Conservation (phyloP, 352 stramenopile genomes). For the Globisporangium megalacanthum region DNA sequence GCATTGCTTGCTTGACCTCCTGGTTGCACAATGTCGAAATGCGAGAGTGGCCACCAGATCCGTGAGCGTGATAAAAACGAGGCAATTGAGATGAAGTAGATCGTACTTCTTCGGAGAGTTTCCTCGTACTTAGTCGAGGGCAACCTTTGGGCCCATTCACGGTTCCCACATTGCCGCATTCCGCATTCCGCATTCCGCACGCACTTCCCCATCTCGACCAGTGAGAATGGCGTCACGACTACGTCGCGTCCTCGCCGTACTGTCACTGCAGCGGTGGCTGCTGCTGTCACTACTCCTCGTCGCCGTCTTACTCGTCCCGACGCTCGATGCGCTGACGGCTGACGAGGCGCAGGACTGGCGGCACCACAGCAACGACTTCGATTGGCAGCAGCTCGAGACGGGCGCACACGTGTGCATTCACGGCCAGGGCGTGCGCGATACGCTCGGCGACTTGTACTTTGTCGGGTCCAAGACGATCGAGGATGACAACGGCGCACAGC, state of each 20-base stretch:
- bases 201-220: too few species aligned
- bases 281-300: background rate
- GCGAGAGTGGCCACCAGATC: too few species aligned
- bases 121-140: too few species aligned
- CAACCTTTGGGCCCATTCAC: too few species aligned
- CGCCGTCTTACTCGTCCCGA: background rate
- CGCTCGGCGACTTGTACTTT: constrained; percentile 50
- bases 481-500: constrained; percentile 17
- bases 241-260: too few species aligned
- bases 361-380: constrained; percentile 28
- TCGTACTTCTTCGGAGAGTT: too few species aligned
- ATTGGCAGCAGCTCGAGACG: constrained; percentile 44
- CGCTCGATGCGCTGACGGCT: constrained; percentile 10
- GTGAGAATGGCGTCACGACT: too few species aligned
- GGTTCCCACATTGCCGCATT: too few species aligned
- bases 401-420: constrained; percentile 31
- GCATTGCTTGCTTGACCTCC: background rate
- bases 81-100: too few species aligned
- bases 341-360: constrained; percentile 42
- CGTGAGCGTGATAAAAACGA: too few species aligned
- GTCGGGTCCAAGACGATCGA: constrained; percentile 39
- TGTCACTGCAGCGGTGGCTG: background rate
- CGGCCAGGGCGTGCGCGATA: constrained; percentile 31
- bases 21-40: too few species aligned
- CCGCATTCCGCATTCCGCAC: too few species aligned